A percentile compares a stretch with the other conserved stretches of the same genome.
Conservation (phyloP, 2,329 filamentous ascomycete genomes). For the Tolypocladium amazonense region DNA sequence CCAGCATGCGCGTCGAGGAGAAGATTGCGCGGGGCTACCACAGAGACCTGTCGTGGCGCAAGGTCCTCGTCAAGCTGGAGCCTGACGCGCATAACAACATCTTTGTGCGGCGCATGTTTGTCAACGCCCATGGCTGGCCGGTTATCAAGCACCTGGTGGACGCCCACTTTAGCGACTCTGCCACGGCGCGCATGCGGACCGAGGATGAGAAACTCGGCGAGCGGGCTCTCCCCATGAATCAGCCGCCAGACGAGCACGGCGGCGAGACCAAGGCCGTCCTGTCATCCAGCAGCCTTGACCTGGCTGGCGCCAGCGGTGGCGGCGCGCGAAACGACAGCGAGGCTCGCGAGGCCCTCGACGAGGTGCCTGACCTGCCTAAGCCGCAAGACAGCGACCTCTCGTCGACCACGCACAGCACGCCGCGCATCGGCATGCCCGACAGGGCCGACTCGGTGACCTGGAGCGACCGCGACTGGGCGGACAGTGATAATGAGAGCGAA, state of each 20-base stretch:
- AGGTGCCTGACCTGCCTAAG: conserved; percentile 33
- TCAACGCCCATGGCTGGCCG: conserved; percentile 96
- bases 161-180: conserved; percentile 77
- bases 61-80: conserved; percentile 89
- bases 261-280: conserved; percentile 43
- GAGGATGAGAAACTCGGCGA: conserved; percentile 58
- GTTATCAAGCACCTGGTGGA: conserved; percentile 92
- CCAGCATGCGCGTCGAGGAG: conserved; percentile 84
- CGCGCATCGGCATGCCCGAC: conserved; percentile 8
- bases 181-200: conserved; percentile 50
- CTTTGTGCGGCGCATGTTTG: conserved; percentile 89
- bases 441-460: conserved; percentile 47
- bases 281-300: conserved; percentile 10
- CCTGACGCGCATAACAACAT: conserved; percentile 92
- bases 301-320: conserved; percentile 14
- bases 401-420: conserved; percentile 6
- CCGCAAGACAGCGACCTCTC: conserved; percentile 12
- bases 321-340: conserved; percentile 15
- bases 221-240: conserved; percentile 50
- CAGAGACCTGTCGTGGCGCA: conserved; percentile 83
- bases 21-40: conserved; percentile 97
- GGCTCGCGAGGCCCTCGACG: conserved; percentile 27
- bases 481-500: conserved; percentile 38
- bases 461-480: conserved; percentile 56
- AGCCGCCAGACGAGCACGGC: conserved; percentile 50